These are phyloP conservation scores for Aspergillus intermedius DNA, from an alignment of 2,329 filamentous ascomycete species.

Conservation along the genomic window DNA sequence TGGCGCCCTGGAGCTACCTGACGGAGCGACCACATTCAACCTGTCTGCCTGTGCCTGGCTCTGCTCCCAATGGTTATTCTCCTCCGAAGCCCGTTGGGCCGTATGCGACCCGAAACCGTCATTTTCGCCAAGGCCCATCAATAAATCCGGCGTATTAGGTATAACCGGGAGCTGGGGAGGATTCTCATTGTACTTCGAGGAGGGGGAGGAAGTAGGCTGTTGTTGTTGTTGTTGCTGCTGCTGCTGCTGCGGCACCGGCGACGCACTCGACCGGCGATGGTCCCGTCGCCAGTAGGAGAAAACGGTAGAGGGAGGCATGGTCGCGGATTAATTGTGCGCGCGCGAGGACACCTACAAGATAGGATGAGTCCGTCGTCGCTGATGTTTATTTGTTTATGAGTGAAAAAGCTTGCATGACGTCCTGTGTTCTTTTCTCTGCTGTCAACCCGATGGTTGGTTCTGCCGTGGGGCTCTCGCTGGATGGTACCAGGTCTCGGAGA, in stretches of 20 bases:
- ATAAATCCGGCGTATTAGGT: conserved; percentile 21
- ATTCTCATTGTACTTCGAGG: conserved; percentile 15
- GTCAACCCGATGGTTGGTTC: background rate
- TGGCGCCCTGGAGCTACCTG: conserved; percentile 15
- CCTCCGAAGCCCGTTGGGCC: background rate
- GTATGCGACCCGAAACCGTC: conserved; percentile 8
- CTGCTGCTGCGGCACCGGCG: conserved; percentile 12
- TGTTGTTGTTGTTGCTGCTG: background rate
- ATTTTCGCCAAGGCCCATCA: conserved; percentile 22
- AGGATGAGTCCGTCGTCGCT: conserved; percentile 7
- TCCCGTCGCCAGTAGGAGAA: conserved; percentile 38
- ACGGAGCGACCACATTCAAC: conserved; percentile 11
- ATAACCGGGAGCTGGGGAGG: conserved; percentile 30
- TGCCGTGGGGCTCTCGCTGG: too few species aligned
- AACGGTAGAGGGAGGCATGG: conserved; percentile 33
- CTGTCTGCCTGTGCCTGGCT: conserved; percentile 11
- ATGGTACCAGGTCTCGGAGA: too few species aligned
- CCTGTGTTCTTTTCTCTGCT: background rate
- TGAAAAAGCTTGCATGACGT: background rate
- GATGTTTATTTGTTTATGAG: background rate
- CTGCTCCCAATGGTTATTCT: conserved; percentile 16
- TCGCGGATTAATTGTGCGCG: conserved; percentile 4
- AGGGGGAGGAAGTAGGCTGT: conserved; percentile 8
- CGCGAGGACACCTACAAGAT: conserved; percentile 7
- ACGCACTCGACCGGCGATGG: conserved; percentile 29